phyloP scores from a whole-genome alignment of 208 protist genomes.

The Trypanosoma mega region DNA sequence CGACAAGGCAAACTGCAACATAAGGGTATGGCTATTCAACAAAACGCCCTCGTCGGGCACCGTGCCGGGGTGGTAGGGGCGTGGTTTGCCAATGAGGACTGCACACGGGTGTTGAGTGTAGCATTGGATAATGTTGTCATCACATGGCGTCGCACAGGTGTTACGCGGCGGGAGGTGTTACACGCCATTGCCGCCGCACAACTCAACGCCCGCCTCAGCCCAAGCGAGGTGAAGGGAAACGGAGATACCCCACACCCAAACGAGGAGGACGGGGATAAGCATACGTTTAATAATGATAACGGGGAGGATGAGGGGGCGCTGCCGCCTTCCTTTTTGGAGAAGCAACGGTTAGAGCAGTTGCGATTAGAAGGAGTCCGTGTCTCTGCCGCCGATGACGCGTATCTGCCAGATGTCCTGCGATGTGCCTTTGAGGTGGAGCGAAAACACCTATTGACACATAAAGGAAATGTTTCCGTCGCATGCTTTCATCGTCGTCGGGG shows the following conservation, averaged over 20 bases:
- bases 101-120: slow-evolving; percentile 68
- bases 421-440: slow-evolving; percentile 81
- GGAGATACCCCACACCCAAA: slow-evolving; percentile 21
- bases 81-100: slow-evolving; percentile 70
- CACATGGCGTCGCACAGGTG: slow-evolving; percentile 60
- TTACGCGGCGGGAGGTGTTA: slow-evolving; percentile 80
- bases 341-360: slow-evolving; percentile 71
- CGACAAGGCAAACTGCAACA: slow-evolving; percentile 60
- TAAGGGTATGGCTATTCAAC: slow-evolving; percentile 76
- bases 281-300: too few species aligned
- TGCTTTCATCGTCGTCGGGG: slow-evolving; percentile 73
- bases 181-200: slow-evolving; percentile 74
- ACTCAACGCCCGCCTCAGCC: slow-evolving; percentile 46
- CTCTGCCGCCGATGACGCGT: slow-evolving; percentile 64
- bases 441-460: slow-evolving; percentile 87
- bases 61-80: slow-evolving; percentile 84
- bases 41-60: slow-evolving; percentile 84
- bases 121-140: slow-evolving; percentile 82
- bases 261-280: slow-evolving; percentile 34
- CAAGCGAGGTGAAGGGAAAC: slow-evolving; percentile 1
- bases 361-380: slow-evolving; percentile 79
- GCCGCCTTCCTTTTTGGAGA: slow-evolving; percentile 79
- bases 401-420: slow-evolving; percentile 70
- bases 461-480: slow-evolving; percentile 79
- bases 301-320: slow-evolving; percentile 42